Conservation (phyloP, 116 monocot genomes). For the Phalaenopsis hybrid region DNA sequence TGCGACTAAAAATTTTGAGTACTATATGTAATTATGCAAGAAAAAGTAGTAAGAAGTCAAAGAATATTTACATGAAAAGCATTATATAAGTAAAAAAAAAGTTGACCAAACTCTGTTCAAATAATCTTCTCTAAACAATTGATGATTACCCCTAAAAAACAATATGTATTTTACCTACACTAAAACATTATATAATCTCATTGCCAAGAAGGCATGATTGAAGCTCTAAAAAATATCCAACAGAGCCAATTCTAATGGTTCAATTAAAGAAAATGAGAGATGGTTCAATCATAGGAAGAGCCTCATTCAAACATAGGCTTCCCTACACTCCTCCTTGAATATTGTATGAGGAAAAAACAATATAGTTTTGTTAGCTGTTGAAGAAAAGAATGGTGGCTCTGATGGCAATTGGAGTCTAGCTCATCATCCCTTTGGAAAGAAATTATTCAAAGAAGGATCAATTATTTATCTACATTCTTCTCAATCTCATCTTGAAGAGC, state of each 20-base stretch:
- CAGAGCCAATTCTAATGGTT: neutral
- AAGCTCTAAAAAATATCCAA: neutral
- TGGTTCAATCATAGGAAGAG: no score
- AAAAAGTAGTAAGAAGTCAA: no score
- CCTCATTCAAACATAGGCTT: no score
- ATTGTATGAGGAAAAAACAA: neutral
- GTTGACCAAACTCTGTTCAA: no score
- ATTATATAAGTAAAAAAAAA: no score
- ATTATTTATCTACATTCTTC: slow-evolving; percentile 24
- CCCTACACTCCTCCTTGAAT: neutral
- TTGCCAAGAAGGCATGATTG: neutral
- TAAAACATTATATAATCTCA: neutral
- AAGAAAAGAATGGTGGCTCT: slow-evolving; percentile 14
- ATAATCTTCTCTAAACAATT: neutral
- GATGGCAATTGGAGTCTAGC: neutral
- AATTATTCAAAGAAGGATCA: neutral
- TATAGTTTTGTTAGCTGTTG: slow-evolving; percentile 3
- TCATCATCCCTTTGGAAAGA: neutral
- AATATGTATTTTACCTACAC: neutral
- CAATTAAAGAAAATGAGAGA: neutral
- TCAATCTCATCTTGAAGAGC: slow-evolving; percentile 26
- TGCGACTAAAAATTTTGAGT: no score
- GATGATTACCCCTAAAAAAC: neutral
- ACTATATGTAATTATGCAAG: no score
- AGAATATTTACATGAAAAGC: no score